These are phyloP conservation scores for Salix caprea DNA, from an alignment of 345 rosid genomes.

Conservation along the genomic window DNA sequence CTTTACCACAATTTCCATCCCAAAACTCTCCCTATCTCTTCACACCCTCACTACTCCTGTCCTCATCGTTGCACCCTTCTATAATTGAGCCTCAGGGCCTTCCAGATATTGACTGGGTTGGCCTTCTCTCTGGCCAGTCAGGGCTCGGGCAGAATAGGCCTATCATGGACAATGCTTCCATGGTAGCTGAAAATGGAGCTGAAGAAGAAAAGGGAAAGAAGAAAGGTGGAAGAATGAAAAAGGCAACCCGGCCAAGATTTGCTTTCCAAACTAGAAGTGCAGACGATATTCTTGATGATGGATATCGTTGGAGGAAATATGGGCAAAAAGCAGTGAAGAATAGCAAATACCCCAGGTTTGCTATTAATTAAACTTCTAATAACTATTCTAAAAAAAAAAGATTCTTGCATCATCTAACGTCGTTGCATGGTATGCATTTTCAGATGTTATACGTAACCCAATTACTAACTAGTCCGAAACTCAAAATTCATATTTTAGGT, in stretches of 20 bases:
- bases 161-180: conserved; percentile 11
- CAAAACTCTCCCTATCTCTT: conserved; percentile 23
- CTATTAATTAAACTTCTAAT: not conserved
- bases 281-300: conserved; percentile 71
- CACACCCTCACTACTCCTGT: conserved; percentile 24
- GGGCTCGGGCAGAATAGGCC: conserved; percentile 16
- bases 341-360: conserved; percentile 58
- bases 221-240: conserved; percentile 33
- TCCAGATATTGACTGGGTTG: conserved; percentile 46
- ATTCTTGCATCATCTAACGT: not conserved
- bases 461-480: not conserved
- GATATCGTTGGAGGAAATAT: conserved; percentile 71
- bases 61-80: conserved; percentile 23
- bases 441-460: not conserved
- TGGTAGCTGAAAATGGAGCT: conserved; percentile 20
- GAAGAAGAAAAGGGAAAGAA: conserved; percentile 27
- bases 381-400: not conserved
- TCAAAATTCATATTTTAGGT: no score
- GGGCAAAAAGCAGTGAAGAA: conserved; percentile 71
- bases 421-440: conserved; percentile 7
- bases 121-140: conserved; percentile 39
- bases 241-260: conserved; percentile 41
- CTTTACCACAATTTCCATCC: conserved; percentile 16
- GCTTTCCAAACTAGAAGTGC: conserved; percentile 66
- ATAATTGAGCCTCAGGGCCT: conserved; percentile 17